phyloP scores from a whole-genome alignment of 192 early-diverging fungal species.

The Rhizophagus prolifer region DNA sequence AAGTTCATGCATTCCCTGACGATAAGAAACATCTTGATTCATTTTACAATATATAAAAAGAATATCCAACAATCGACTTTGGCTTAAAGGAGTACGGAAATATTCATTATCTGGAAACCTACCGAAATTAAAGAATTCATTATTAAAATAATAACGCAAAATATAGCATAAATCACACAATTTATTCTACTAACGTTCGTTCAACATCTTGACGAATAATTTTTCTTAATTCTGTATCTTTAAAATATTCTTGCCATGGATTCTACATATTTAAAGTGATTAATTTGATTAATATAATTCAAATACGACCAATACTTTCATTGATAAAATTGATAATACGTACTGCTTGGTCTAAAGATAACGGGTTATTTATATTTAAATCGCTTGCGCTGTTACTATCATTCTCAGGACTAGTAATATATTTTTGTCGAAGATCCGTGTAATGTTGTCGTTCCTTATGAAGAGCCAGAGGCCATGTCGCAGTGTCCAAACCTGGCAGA shows the following conservation, averaged over 20 bases:
- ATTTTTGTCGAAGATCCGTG: constrained; percentile 61
- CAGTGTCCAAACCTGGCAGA: constrained; percentile 49
- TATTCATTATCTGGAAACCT: constrained; percentile 88
- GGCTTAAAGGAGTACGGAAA: constrained; percentile 67
- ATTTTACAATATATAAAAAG: constrained; percentile 92
- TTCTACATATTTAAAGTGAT: constrained; percentile 50
- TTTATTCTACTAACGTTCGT: constrained; percentile 64
- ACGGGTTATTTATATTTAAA: constrained; percentile 78
- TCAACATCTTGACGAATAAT: constrained; percentile 90
- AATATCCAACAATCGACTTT: constrained; percentile 72
- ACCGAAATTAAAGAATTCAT: background rate
- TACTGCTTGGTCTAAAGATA: constrained; percentile 72
- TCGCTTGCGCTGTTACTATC: constrained; percentile 54
- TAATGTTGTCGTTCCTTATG: constrained; percentile 68
- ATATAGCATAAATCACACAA: background rate
- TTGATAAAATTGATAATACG: background rate
- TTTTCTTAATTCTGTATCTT: constrained; percentile 79
- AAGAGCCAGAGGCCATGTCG: constrained; percentile 60
- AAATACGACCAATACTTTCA: background rate
- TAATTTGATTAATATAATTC: background rate
- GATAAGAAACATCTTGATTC: constrained; percentile 84
- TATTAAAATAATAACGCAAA: background rate
- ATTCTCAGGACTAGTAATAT: constrained; percentile 62
- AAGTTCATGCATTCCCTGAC: constrained; percentile 98
- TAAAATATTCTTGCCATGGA: constrained; percentile 93